A percentile compares a stretch with the other conserved stretches of the same genome.
phyloP scores from a whole-genome alignment of 2,329 filamentous ascomycete species.

The Didymella pinodella region DNA sequence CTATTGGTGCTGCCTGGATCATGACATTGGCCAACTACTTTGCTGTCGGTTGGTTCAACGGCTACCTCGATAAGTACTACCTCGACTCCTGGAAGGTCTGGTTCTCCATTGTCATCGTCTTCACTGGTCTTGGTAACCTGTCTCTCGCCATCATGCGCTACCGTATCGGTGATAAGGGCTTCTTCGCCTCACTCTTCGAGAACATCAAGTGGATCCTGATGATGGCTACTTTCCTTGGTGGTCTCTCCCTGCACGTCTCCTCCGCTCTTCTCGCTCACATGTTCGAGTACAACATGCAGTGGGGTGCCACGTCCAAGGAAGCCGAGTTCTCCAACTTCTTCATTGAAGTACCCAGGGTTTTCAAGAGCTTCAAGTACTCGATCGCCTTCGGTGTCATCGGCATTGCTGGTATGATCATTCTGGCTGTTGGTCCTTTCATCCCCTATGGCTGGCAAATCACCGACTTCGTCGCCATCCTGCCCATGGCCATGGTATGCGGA shows the following conservation, averaged over 20 bases:
- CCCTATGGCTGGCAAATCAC: slow-evolving; percentile 63
- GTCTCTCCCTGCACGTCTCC: slow-evolving; percentile 78
- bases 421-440: slow-evolving; percentile 70
- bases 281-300: slow-evolving; percentile 85
- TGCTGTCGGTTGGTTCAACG: slow-evolving; percentile 73
- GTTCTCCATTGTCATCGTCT: slow-evolving; percentile 66
- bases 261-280: slow-evolving; percentile 81
- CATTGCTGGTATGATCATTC: slow-evolving; percentile 69
- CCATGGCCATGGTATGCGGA: slow-evolving; percentile 74
- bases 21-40: slow-evolving; percentile 73
- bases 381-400: slow-evolving; percentile 69
- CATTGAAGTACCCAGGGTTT: slow-evolving; percentile 79
- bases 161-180: slow-evolving; percentile 61
- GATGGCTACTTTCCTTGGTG: slow-evolving; percentile 81
- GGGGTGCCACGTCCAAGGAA: slow-evolving; percentile 84
- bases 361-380: slow-evolving; percentile 78
- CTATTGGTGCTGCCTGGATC: slow-evolving; percentile 70
- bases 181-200: slow-evolving; percentile 61
- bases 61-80: slow-evolving; percentile 80
- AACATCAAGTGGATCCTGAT: slow-evolving; percentile 69
- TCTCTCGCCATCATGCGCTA: slow-evolving; percentile 68
- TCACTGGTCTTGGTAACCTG: slow-evolving; percentile 67
- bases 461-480: slow-evolving; percentile 71
- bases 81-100: slow-evolving; percentile 71
- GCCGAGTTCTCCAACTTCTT: slow-evolving; percentile 84